phyloP scores from a whole-genome alignment of 2,329 filamentous ascomycete genomes.

The Hyphodiscus sp. region DNA sequence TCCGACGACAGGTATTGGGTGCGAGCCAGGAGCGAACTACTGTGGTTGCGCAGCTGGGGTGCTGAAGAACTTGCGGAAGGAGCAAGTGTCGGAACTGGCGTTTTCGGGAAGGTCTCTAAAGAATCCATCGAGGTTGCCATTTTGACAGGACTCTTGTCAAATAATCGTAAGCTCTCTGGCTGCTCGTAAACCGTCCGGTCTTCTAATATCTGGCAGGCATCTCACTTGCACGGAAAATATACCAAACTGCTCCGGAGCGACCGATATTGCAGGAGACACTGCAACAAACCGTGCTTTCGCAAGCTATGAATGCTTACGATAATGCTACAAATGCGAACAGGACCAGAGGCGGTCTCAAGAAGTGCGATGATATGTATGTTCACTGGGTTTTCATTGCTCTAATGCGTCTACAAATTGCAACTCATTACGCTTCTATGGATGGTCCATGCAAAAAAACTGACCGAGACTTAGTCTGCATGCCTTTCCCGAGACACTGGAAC shows the following conservation, averaged over 20 bases:
- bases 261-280: slow-evolving; percentile 46
- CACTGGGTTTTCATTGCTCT: not conserved
- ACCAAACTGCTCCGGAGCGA: slow-evolving; percentile 44
- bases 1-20: slow-evolving; percentile 61
- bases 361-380: slow-evolving; percentile 66
- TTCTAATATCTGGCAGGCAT: slow-evolving; percentile 42
- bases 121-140: slow-evolving; percentile 64
- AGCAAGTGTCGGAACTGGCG: slow-evolving; percentile 37
- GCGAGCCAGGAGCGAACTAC: slow-evolving; percentile 52
- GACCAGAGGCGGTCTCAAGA: slow-evolving; percentile 69
- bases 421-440: no score
- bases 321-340: slow-evolving; percentile 77
- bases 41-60: slow-evolving; percentile 73
- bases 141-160: slow-evolving; percentile 58
- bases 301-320: slow-evolving; percentile 67
- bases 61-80: slow-evolving; percentile 38
- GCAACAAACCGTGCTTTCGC: slow-evolving; percentile 53
- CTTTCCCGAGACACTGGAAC: slow-evolving; percentile 42
- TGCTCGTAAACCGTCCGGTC: not conserved
- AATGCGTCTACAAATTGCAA: no score
- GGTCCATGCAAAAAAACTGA: no score
- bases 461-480: no score
- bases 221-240: slow-evolving; percentile 54
- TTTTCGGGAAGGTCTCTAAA: slow-evolving; percentile 51
- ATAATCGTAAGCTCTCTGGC: slow-evolving; percentile 44